Percentiles rank a stretch among this genome's conserved stretches.
Evolutionary conservation across 805 yeast genomes (phyloP).

Genomic region (Pichia gijzeniarum): DNA sequence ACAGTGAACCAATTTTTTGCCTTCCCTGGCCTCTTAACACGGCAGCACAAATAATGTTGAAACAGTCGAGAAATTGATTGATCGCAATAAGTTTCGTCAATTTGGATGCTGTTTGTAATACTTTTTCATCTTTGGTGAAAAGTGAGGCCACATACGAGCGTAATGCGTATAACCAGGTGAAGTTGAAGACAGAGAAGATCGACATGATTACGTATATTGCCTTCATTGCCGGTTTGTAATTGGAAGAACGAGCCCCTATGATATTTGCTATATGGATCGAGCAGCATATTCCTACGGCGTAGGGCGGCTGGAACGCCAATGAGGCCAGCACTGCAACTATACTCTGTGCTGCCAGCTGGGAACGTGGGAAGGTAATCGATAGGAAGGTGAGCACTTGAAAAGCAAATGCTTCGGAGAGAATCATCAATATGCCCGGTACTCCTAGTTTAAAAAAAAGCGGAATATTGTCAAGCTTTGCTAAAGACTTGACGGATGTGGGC

Average conservation of each 20-base stretch:
- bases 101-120: constrained; percentile 33
- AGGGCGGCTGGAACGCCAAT: constrained; percentile 45
- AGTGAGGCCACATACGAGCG: constrained; percentile 35
- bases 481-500: constrained; percentile 24
- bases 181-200: constrained; percentile 32
- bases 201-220: constrained; percentile 32
- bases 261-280: constrained; percentile 49
- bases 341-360: constrained; percentile 47
- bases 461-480: too few species aligned
- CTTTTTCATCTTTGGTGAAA: constrained; percentile 35
- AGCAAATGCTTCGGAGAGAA: constrained; percentile 51
- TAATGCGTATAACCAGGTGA: constrained; percentile 32
- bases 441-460: constrained; percentile 38
- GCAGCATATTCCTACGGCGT: constrained; percentile 45
- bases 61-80: constrained; percentile 44
- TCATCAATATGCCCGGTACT: constrained; percentile 49
- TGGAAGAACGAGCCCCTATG: constrained; percentile 39
- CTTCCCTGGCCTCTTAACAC: constrained; percentile 50
- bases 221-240: constrained; percentile 33
- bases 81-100: constrained; percentile 42
- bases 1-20: constrained; percentile 44
- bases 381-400: constrained; percentile 47
- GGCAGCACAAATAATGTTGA: constrained; percentile 41
- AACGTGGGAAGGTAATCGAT: constrained; percentile 42
- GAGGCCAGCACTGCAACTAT: constrained; percentile 44